Percentiles rank a stretch among this genome's conserved stretches.
Evolutionary conservation across 805 yeast species (phyloP).

Genomic region (Metschnikowia colocasiae): DNA sequence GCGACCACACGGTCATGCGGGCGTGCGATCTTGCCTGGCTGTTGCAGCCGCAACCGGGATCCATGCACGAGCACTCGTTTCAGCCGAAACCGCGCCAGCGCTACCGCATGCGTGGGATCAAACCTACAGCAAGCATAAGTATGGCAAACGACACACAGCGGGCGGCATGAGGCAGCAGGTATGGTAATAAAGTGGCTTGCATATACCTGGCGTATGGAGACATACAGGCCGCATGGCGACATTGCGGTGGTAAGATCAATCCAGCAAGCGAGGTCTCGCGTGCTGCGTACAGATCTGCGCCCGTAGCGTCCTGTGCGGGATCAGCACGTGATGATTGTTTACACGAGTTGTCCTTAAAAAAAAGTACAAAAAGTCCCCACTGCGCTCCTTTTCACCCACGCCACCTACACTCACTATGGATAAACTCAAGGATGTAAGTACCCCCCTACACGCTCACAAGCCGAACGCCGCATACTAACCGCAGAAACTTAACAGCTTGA

Average conservation of each 20-base stretch:
- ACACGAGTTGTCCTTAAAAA: constrained; percentile 17
- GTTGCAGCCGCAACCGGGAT: constrained; percentile 5
- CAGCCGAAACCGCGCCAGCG: constrained; percentile 1
- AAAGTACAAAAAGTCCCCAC: constrained; percentile 13
- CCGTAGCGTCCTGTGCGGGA: constrained; percentile 7
- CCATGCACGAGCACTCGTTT: constrained; percentile 3
- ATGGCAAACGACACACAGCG: neutral
- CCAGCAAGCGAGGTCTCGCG: neutral
- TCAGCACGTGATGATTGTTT: constrained; percentile 19
- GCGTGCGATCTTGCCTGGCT: neutral
- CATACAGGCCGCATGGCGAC: neutral
- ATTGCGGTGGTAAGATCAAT: neutral
- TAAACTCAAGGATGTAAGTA: constrained; percentile 57
- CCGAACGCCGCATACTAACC: constrained; percentile 9
- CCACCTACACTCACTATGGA: constrained; percentile 40
- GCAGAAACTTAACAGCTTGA: constrained; percentile 82
- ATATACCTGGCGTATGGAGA: neutral
- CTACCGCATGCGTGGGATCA: neutral
- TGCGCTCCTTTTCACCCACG: constrained; percentile 10
- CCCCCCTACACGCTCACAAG: neutral
- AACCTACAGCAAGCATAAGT: neutral
- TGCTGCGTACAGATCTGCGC: neutral
- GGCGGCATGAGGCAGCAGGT: neutral
- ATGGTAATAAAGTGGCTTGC: too few species aligned
- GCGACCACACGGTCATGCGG: neutral